Percentiles rank a stretch among this genome's conserved stretches.
These are phyloP conservation scores for Yarrowia sp. DNA, from an alignment of 805 yeast species.

Conservation along the genomic window DNA sequence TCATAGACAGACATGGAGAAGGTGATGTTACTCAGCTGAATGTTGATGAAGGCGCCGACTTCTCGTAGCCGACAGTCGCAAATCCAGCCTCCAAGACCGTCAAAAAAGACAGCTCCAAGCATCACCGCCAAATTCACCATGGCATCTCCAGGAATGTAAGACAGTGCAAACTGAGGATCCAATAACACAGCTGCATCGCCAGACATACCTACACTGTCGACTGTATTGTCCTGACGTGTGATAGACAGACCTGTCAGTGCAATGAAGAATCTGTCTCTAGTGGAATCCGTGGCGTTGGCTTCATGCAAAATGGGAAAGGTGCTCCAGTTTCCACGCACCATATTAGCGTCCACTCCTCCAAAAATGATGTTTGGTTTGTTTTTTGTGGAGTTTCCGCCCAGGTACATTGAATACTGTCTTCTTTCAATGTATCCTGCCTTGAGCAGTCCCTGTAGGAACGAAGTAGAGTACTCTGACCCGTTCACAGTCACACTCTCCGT, in stretches of 20 bases:
- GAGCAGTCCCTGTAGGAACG: conserved; percentile 9
- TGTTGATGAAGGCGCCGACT: conserved; percentile 27
- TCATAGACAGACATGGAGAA: conserved; percentile 37
- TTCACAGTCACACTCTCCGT: background rate
- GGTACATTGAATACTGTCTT: conserved; percentile 11
- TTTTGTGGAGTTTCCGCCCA: conserved; percentile 14
- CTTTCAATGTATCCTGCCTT: conserved; percentile 20
- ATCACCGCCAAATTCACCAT: conserved; percentile 28
- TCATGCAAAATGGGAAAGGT: conserved; percentile 30
- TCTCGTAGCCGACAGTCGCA: conserved; percentile 18
- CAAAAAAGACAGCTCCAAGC: conserved; percentile 29
- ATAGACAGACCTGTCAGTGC: conserved; percentile 29
- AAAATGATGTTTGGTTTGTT: conserved; percentile 24
- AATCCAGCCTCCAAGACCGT: conserved; percentile 25
- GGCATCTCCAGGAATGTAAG: conserved; percentile 20
- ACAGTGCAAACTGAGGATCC: conserved; percentile 26
- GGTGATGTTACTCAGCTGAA: conserved; percentile 23
- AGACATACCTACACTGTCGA: conserved; percentile 10
- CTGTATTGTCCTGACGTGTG: conserved; percentile 17
- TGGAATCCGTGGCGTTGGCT: background rate
- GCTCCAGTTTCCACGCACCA: conserved; percentile 30
- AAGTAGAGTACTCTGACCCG: conserved; percentile 6
- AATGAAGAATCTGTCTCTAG: background rate
- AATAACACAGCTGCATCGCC: conserved; percentile 17
- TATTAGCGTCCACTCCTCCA: conserved; percentile 35